A percentile compares a stretch with the other conserved stretches of the same genome.
Evolutionary conservation across 2,329 filamentous ascomycete species (phyloP).

Genomic region (Alternaria longipes): DNA sequence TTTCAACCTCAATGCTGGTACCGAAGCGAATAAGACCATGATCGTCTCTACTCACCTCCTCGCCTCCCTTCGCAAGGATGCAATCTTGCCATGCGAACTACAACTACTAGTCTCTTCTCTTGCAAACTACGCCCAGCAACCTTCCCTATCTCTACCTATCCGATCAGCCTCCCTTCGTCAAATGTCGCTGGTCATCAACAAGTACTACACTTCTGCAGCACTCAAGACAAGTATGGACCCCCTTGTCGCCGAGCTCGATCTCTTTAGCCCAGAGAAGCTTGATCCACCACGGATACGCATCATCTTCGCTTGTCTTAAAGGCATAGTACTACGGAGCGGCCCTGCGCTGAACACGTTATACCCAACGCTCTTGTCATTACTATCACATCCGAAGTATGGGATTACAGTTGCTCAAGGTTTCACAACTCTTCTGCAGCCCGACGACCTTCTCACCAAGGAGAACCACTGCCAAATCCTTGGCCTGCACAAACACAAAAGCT

Average conservation of each 20-base stretch:
- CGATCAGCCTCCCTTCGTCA: constrained; percentile 53
- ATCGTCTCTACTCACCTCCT: constrained; percentile 67
- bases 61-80: constrained; percentile 58
- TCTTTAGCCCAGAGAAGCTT: constrained; percentile 44
- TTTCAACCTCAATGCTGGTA: constrained; percentile 39
- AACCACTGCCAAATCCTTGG: constrained; percentile 70
- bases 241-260: constrained; percentile 46
- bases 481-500: constrained; percentile 70
- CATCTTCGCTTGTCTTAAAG: constrained; percentile 69
- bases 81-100: constrained; percentile 42
- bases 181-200: constrained; percentile 59
- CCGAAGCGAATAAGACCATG: constrained; percentile 57
- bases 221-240: constrained; percentile 53
- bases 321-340: constrained; percentile 65
- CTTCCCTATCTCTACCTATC: constrained; percentile 37
- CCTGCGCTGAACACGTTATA: constrained; percentile 55
- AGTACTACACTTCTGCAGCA: constrained; percentile 55
- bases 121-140: constrained; percentile 45
- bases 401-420: constrained; percentile 66
- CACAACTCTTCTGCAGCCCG: constrained; percentile 65
- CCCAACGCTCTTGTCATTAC: constrained; percentile 58
- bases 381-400: constrained; percentile 61
- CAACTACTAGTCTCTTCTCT: constrained; percentile 50
- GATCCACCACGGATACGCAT: constrained; percentile 60
- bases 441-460: constrained; percentile 67